Conservation (phyloP, 208 protist genomes). For the Trypanosoma cruzi region DNA sequence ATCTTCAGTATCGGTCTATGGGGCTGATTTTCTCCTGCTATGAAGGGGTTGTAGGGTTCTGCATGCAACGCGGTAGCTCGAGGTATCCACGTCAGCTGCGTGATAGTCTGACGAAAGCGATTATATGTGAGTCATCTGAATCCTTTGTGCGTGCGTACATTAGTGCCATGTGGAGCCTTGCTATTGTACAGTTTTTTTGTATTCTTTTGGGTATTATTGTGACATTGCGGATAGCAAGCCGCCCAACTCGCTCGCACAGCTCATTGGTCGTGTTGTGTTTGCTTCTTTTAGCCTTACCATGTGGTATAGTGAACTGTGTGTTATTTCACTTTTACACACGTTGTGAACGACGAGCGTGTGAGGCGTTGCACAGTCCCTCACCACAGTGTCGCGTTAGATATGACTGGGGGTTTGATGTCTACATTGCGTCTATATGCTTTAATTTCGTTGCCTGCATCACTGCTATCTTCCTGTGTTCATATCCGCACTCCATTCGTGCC, state of each 20-base stretch:
- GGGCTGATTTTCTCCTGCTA: slow-evolving; percentile 64
- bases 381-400: slow-evolving; percentile 34
- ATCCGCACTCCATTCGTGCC: slow-evolving; percentile 43
- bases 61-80: slow-evolving; percentile 30
- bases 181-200: slow-evolving; percentile 44
- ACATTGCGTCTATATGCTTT: slow-evolving; percentile 51
- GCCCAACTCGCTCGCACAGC: slow-evolving; percentile 55
- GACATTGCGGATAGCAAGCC: slow-evolving; percentile 31
- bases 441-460: slow-evolving; percentile 44
- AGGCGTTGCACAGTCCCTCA: slow-evolving; percentile 18
- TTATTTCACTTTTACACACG: slow-evolving; percentile 57
- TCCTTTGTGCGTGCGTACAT: slow-evolving; percentile 39
- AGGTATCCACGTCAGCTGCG: slow-evolving; percentile 27
- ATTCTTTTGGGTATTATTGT: slow-evolving; percentile 35
- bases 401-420: slow-evolving; percentile 60
- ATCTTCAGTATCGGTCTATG: slow-evolving; percentile 31
- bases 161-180: slow-evolving; percentile 50
- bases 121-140: slow-evolving; percentile 40
- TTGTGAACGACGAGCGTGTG: slow-evolving; percentile 50
- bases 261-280: slow-evolving; percentile 35
- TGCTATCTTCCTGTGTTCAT: slow-evolving; percentile 61
- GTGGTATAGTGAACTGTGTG: slow-evolving; percentile 45
- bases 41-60: slow-evolving; percentile 33
- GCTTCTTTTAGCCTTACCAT: slow-evolving; percentile 30
- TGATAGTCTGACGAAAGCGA: slow-evolving; percentile 34